Percentiles rank a stretch among this genome's conserved stretches.
phyloP scores from a whole-genome alignment of 2,329 filamentous ascomycete species.

The Metarhizium album region DNA sequence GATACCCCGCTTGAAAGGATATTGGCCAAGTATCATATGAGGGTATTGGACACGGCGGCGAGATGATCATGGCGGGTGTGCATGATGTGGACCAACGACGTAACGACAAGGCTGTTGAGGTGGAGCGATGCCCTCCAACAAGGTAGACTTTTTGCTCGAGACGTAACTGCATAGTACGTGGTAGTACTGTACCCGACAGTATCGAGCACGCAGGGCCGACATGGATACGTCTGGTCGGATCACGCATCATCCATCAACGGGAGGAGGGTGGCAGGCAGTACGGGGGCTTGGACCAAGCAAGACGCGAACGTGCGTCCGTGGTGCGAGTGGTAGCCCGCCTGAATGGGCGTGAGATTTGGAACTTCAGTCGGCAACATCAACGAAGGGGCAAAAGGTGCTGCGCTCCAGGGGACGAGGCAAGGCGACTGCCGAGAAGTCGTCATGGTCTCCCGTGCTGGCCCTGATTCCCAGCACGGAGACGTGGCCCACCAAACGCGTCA shows the following conservation, averaged over 20 bases:
- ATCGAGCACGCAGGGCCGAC: conserved; percentile 1
- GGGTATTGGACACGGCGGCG: conserved; percentile 15
- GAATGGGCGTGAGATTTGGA: conserved; percentile 1
- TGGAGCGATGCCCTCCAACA: conserved; percentile 10
- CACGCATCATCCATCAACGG: too few species aligned
- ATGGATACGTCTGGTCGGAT: conserved; percentile 3
- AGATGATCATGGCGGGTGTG: conserved; percentile 24
- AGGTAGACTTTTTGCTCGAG: conserved; percentile 1
- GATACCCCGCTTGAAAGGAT: conserved; percentile 30
- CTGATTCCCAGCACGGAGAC: conserved; percentile 9
- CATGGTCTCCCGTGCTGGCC: too few species aligned
- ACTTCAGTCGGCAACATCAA: conserved; percentile 4
- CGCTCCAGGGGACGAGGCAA: too few species aligned
- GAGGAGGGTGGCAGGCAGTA: conserved; percentile 14
- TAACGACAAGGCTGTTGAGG: conserved; percentile 14
- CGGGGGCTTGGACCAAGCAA: conserved; percentile 8
- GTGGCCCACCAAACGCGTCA: conserved; percentile 1
- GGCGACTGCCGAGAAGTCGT: too few species aligned
- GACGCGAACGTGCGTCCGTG: conserved; percentile 2
- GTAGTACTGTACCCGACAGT: conserved; percentile 5
- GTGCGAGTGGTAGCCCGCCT: neutral
- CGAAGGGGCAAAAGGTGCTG: conserved; percentile 17
- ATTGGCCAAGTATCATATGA: conserved; percentile 19
- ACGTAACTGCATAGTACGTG: neutral
- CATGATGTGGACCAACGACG: conserved; percentile 23